A percentile compares a stretch with the other conserved stretches of the same genome.
Conservation (phyloP, 371 early-diverging fungal genomes). For the Paramicrosporidium saccamoebae region DNA sequence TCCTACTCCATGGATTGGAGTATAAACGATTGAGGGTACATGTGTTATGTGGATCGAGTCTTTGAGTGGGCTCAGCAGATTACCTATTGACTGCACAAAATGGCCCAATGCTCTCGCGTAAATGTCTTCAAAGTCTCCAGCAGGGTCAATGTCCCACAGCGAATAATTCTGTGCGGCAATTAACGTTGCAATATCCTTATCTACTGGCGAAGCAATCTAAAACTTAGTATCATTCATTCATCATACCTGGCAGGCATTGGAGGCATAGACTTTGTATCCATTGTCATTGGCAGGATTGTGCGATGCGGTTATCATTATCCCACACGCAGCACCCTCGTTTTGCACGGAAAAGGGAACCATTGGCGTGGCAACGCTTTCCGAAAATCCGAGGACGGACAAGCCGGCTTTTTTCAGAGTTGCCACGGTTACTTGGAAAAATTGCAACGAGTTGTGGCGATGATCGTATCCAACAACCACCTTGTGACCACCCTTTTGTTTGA, state of each 20-base stretch:
- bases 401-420: conserved; percentile 44
- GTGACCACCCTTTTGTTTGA: conserved; percentile 7
- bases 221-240: too few relatives aligned
- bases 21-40: conserved; percentile 72
- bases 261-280: conserved; percentile 91
- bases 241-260: conserved; percentile 64
- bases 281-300: conserved; percentile 95
- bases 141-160: conserved; percentile 16
- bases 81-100: too few relatives aligned
- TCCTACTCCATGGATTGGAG: conserved; percentile 89
- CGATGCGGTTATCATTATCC: conserved; percentile 89
- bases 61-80: too few relatives aligned
- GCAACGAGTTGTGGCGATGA: conserved; percentile 52
- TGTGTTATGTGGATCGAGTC: too few relatives aligned
- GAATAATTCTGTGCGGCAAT: conserved; percentile 9
- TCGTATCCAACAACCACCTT: conserved; percentile 85
- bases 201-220: conserved; percentile 70
- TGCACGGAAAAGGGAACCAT: conserved; percentile 63
- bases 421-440: conserved; percentile 53
- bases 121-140: conserved; percentile 14
- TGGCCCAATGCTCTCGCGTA: conserved; percentile 35
- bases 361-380: conserved; percentile 46
- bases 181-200: conserved; percentile 32
- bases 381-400: conserved; percentile 44
- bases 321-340: conserved; percentile 32